Evolutionary conservation across 179 eudicot species (phyloP), one percentile per base, ranked within the genome.

Genomic region (Pouteria campechiana): DNA sequence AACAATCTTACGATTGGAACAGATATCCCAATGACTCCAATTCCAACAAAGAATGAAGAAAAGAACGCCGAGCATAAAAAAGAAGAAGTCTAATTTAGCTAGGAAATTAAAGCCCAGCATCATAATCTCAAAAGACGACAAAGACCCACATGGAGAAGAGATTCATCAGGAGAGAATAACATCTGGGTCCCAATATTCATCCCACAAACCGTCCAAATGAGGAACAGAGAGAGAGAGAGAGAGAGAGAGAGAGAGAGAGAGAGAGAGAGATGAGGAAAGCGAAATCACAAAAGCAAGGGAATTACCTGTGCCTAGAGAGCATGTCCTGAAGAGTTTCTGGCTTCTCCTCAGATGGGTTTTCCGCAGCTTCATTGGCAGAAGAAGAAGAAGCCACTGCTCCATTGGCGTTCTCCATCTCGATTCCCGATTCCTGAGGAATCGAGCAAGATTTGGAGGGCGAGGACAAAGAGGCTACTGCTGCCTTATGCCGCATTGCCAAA

Each of bases 231-330:
- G 7, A 16, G 7, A 24, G 32, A 31, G 18, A 11, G n/a, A 29
- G 5, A 24, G 25, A 44, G 7, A 23, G 12, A 18, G 0, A 31
- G 1, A 22, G 39, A 20, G 20, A 39, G 21, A 13, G 17, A 30
- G 7, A 16, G 7, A 24, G 32, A 31, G 18, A 11, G n/a, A 29
- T 8, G 18, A 20, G 37, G 7, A 23, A 9, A 18, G 0, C 25
- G 1, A 22, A 37, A 20, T n/a, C n/a, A n/a, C n/a, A n/a, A n/a
- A n/a, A n/a, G n/a, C n/a, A n/a, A n/a, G n/a, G 20, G 36, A 9
- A 47, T 31, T 45, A 87, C 96, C 96, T 73, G 59, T 87, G 96
- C 54, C 94, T 83, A 29, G 90, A 54, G 34, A 87, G 82, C 81
- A 87, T 73, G 69, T 83, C 94, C 58, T 83, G 87, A 39, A 78